Evolutionary conservation across 1,284 basidiomycete genomes (phyloP).

Genomic region (Phellopilus nigrolimitatus): DNA sequence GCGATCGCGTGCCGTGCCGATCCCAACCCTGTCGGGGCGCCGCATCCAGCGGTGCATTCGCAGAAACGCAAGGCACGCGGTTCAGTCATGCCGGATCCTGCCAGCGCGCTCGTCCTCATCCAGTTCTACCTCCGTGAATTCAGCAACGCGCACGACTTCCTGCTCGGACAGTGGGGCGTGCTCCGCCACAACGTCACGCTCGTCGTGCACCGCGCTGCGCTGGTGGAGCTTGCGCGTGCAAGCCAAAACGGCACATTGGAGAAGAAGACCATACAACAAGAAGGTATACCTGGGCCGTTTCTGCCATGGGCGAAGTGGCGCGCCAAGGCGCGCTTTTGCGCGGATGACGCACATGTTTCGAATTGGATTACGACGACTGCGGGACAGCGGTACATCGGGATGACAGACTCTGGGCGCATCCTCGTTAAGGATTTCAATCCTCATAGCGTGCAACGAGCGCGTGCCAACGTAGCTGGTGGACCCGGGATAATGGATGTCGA

Average conservation of each 20-base stretch:
- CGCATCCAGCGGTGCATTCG: slow-evolving; percentile 12
- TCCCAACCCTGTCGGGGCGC: slow-evolving; percentile 37
- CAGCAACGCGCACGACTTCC: slow-evolving; percentile 22
- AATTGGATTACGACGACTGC: slow-evolving; percentile 47
- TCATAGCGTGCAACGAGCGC: slow-evolving; percentile 27
- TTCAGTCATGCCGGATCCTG: slow-evolving; percentile 32
- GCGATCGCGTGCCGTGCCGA: slow-evolving; percentile 39
- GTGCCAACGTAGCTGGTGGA: not conserved
- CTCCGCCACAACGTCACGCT: slow-evolving; percentile 30
- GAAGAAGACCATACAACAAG: not conserved
- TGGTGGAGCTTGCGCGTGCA: slow-evolving; percentile 26
- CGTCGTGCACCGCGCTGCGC: slow-evolving; percentile 36
- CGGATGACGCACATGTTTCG: slow-evolving; percentile 32
- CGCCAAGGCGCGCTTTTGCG: slow-evolving; percentile 40
- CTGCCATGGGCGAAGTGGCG: slow-evolving; percentile 43
- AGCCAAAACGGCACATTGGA: not conserved
- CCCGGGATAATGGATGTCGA: no score
- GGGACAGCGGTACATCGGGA: slow-evolving; percentile 40
- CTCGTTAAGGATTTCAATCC: slow-evolving; percentile 40
- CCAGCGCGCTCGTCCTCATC: slow-evolving; percentile 38
- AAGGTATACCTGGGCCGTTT: not conserved
- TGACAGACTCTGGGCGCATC: slow-evolving; percentile 23
- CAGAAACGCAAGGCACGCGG: slow-evolving; percentile 10
- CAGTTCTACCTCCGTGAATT: slow-evolving; percentile 27
- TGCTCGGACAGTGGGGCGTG: slow-evolving; percentile 15